Evolutionary conservation across 1,284 basidiomycete species (phyloP).

Genomic region (Trichosporon sp.): DNA sequence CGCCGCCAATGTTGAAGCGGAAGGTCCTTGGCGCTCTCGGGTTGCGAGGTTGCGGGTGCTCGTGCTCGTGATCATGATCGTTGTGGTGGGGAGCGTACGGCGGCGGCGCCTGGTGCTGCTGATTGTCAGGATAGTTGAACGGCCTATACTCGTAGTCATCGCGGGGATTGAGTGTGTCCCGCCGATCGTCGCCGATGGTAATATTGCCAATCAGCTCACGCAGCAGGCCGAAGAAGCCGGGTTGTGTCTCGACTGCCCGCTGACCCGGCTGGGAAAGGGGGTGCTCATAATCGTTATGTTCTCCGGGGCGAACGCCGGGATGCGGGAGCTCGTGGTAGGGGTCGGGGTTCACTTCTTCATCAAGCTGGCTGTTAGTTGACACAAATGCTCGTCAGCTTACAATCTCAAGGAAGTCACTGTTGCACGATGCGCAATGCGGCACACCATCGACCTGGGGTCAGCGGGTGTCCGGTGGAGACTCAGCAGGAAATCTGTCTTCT

Average conservation of each 20-base stretch:
- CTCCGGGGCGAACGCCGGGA: constrained; percentile 32
- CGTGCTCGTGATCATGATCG: not conserved
- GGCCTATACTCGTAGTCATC: constrained; percentile 22
- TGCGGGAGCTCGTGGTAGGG: constrained; percentile 49
- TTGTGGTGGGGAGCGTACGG: not conserved
- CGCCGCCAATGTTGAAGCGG: constrained; percentile 25
- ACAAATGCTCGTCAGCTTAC: constrained; percentile 31
- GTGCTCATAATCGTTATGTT: constrained; percentile 19
- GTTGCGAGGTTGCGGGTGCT: not conserved
- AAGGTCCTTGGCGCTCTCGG: not conserved
- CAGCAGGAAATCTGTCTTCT: too few species aligned
- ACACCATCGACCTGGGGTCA: constrained; percentile 39
- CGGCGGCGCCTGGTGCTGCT: constrained; percentile 12
- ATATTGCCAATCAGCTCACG: constrained; percentile 2
- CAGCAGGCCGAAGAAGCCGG: not conserved
- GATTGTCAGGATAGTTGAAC: not conserved
- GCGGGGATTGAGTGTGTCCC: not conserved
- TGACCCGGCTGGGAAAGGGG: constrained; percentile 27
- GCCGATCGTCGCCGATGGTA: not conserved
- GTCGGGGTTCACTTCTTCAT: constrained; percentile 50
- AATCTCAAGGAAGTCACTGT: constrained; percentile 53
- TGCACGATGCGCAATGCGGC: constrained; percentile 49
- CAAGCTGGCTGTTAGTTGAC: constrained; percentile 39
- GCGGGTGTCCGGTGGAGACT: not conserved
- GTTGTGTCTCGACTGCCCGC: constrained; percentile 22